Evolutionary conservation across 495 filamentous ascomycete species (phyloP), one percentile per base, ranked within the genome.

Genomic region (Penicillium ucsense): DNA sequence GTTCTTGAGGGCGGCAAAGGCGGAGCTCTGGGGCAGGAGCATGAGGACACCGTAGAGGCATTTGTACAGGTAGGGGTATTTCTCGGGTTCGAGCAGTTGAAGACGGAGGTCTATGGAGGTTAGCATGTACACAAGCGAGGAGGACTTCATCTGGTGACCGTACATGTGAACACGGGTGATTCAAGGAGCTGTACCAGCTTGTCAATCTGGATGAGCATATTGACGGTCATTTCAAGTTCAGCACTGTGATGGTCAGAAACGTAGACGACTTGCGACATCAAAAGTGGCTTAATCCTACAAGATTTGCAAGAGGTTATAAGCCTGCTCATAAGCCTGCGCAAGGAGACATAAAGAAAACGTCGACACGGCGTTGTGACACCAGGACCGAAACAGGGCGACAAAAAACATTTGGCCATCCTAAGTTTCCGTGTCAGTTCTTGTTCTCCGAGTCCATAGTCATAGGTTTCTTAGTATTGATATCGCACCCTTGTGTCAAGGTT

Each of bases 301-400:
- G 46, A 97, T 95, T 56, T 95, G 92, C 9, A 99, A 72, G 10
- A 99, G 76, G 55, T 97, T 89, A 53, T 96, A 97, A 11, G 94
- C 94, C 63, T 96, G 94, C 67, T 99, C 94, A 62, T 99, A 99
- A 8, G 91, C 94, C 66, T 99, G 94, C 4, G 94, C 94, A 31
- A 99, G 81, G 12, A 99, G 73, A 57, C 94, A 99, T 12, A 99
- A 70, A 8, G 89, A 95, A 64, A 99, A 97, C 0, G 94, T 96
- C 5, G 94, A 92, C 12, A 99, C 94, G 6, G 94, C 89, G 62
- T 99, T 99, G 62, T 97, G 91, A 62, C 94, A 99, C 94, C 94
- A 99, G 9, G 89, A 91, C 38, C 88, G 78, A 63, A 99, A 99
- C 3, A 99, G 74, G 3, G 89, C 80, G 38, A 95, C 86, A 59